A percentile compares a stretch with the other conserved stretches of the same genome.
Conservation (phyloP, 306 rosid species). For the Fragaria iinumae region DNA sequence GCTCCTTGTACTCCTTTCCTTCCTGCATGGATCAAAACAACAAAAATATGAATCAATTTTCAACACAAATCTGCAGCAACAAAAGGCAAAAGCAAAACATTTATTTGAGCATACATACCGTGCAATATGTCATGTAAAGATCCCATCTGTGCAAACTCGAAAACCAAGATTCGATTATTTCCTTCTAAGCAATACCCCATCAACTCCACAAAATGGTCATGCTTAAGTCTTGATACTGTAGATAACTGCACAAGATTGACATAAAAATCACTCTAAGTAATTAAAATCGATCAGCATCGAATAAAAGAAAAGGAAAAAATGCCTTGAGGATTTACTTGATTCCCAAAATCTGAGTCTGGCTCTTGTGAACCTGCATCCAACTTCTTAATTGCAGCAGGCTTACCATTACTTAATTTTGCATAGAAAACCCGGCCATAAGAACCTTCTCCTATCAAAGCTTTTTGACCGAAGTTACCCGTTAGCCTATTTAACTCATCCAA, state of each 20-base stretch:
- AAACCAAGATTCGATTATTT: constrained; percentile 76
- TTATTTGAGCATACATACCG: constrained; percentile 49
- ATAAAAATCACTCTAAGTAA: neutral
- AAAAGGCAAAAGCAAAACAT: neutral
- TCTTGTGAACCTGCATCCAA: constrained; percentile 71
- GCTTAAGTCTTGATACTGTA: constrained; percentile 80
- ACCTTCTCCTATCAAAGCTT: constrained; percentile 93
- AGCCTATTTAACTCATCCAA: constrained; percentile 72
- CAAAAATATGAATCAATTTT: neutral
- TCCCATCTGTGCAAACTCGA: constrained; percentile 73
- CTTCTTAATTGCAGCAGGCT: constrained; percentile 82
- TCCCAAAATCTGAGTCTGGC: constrained; percentile 64
- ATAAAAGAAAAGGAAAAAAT: neutral
- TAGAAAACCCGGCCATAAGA: constrained; percentile 86
- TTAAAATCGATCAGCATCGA: neutral
- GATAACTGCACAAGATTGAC: constrained; percentile 62
- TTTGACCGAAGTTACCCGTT: constrained; percentile 70
- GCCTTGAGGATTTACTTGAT: constrained; percentile 49
- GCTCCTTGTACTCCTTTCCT: constrained; percentile 98
- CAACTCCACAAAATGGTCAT: constrained; percentile 79
- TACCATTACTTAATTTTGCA: constrained; percentile 59
- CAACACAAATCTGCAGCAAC: neutral
- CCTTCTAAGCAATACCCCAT: constrained; percentile 85
- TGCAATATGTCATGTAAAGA: constrained; percentile 93
- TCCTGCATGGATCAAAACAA: constrained; percentile 45